phyloP scores from a whole-genome alignment of 352 stramenopile species.

The Globisporangium ultimum region DNA sequence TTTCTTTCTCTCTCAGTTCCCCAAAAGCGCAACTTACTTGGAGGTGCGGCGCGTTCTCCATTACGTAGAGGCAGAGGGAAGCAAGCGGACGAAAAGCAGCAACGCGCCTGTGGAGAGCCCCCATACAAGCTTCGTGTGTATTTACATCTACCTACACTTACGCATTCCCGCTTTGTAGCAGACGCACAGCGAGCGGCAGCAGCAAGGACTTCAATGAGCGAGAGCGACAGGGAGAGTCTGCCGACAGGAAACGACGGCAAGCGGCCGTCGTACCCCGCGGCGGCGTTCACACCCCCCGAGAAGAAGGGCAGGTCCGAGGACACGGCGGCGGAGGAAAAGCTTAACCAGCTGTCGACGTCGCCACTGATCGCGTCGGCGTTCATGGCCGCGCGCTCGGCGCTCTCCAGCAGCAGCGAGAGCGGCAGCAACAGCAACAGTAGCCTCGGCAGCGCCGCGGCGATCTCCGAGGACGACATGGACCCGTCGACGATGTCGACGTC shows the following conservation, averaged over 20 bases:
- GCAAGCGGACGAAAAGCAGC: too few relatives aligned
- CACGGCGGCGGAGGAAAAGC: slow-evolving; percentile 1
- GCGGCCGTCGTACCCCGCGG: slow-evolving; percentile 12
- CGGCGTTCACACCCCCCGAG: slow-evolving; percentile 14
- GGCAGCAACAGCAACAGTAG: slow-evolving; percentile 17
- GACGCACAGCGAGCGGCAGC: neutral
- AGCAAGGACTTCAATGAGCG: slow-evolving; percentile 10
- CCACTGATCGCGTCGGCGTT: slow-evolving; percentile 3
- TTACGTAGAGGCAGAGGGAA: too few relatives aligned
- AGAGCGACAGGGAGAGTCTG: neutral
- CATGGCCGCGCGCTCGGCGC: neutral
- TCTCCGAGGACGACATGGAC: slow-evolving; percentile 15
- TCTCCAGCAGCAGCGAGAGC: slow-evolving; percentile 14
- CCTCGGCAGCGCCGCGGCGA: slow-evolving; percentile 12
- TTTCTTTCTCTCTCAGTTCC: too few relatives aligned
- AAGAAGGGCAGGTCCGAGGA: slow-evolving; percentile 17
- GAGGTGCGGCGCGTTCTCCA: too few relatives aligned
- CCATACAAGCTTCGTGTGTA: too few relatives aligned
- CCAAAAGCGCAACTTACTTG: too few relatives aligned
- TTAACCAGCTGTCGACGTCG: neutral
- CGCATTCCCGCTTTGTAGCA: too few relatives aligned
- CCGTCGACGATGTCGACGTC: neutral
- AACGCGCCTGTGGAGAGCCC: too few relatives aligned
- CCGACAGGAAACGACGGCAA: slow-evolving; percentile 11
- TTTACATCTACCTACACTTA: too few relatives aligned